Conservation (phyloP, 2,329 filamentous ascomycete genomes). For the Paracoccidioides brasiliensis region DNA sequence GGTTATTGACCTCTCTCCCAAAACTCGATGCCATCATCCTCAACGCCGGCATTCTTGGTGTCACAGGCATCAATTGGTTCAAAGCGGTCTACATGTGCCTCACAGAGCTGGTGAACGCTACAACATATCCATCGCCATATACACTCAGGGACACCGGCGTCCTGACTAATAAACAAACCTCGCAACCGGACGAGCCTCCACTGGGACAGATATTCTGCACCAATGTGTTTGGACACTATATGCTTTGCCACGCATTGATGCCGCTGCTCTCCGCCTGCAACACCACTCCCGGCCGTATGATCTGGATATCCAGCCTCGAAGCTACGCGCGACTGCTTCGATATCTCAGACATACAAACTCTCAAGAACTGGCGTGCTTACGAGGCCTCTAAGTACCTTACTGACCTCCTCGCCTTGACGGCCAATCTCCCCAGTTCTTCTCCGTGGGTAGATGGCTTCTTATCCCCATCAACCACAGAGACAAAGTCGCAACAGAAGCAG, state of each 20-base stretch:
- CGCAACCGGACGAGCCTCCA: conserved; percentile 37
- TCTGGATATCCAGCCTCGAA: conserved; percentile 82
- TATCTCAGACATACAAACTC: conserved; percentile 61
- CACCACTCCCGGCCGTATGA: conserved; percentile 48
- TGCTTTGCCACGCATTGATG: conserved; percentile 68
- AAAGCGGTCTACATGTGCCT: conserved; percentile 43
- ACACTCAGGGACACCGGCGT: conserved; percentile 52
- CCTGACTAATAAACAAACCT: conserved; percentile 41
- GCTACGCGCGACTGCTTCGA: conserved; percentile 46
- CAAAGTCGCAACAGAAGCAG: not conserved
- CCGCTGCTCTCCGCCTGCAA: conserved; percentile 48
- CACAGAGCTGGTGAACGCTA: conserved; percentile 51
- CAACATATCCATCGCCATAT: conserved; percentile 60
- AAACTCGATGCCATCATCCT: conserved; percentile 67
- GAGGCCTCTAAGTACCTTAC: conserved; percentile 80
- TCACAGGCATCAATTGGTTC: conserved; percentile 63
- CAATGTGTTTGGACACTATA: conserved; percentile 91
- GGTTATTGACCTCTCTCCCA: conserved; percentile 42
- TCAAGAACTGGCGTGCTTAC: conserved; percentile 54
- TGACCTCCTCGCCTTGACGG: conserved; percentile 67
- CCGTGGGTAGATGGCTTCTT: conserved; percentile 48
- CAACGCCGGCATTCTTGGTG: conserved; percentile 83
- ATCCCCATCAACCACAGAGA: conserved; percentile 19
- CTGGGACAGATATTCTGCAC: conserved; percentile 78
- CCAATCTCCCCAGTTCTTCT: conserved; percentile 49